phyloP scores from a whole-genome alignment of 805 yeast species.

The Wickerhamiella kurtzmanii region DNA sequence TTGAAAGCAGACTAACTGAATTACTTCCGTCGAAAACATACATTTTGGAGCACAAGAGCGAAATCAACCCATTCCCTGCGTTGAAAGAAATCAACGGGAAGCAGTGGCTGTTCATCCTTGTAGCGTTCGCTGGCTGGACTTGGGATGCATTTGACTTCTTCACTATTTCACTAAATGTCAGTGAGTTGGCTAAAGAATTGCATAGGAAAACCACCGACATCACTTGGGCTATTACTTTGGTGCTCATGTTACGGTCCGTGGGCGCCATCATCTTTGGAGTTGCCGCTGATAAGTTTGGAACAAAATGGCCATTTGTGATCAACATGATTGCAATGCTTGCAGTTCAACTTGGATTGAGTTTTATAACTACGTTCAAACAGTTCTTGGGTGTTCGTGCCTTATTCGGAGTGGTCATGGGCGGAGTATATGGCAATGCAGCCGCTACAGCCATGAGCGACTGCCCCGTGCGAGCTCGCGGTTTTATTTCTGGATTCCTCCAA shows the following conservation, averaged over 20 bases:
- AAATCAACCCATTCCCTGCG: conserved; percentile 51
- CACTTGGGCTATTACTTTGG: conserved; percentile 64
- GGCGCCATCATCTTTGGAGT: conserved; percentile 59
- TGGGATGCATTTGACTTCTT: conserved; percentile 66
- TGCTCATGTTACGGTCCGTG: conserved; percentile 55
- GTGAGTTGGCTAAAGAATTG: conserved; percentile 38
- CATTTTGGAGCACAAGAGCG: conserved; percentile 11
- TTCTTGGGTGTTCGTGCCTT: conserved; percentile 50
- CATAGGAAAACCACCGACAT: conserved; percentile 34
- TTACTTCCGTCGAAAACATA: conserved; percentile 21
- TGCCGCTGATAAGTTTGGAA: conserved; percentile 48
- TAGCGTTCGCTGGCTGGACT: conserved; percentile 56
- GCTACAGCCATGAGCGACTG: conserved; percentile 57
- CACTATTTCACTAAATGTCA: conserved; percentile 42
- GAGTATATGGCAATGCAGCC: conserved; percentile 50
- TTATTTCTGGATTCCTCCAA: conserved; percentile 58
- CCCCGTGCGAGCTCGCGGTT: conserved; percentile 45
- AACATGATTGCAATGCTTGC: conserved; percentile 40
- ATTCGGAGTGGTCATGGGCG: conserved; percentile 63
- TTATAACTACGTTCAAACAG: conserved; percentile 42
- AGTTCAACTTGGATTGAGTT: conserved; percentile 55
- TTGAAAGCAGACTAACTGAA: conserved; percentile 23
- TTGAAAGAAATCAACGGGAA: conserved; percentile 34
- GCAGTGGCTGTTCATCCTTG: conserved; percentile 48
- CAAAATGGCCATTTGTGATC: conserved; percentile 50